Conservation (phyloP, 805 yeast genomes). For the Sporopachydermia quercuum region DNA sequence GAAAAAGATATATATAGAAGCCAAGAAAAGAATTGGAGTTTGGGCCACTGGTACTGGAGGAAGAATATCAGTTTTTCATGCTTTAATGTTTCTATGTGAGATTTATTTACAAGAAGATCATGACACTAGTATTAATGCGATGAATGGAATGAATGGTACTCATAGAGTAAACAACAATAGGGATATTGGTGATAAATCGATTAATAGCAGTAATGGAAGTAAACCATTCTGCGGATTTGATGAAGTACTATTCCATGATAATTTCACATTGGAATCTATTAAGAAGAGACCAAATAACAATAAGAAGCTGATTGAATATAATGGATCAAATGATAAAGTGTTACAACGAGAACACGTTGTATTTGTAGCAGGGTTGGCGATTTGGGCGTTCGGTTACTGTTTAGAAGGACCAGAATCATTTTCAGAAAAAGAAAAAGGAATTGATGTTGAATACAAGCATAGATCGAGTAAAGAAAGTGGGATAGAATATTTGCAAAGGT, state of each 20-base stretch:
- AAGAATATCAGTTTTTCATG: slow-evolving; percentile 40
- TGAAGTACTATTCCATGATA: not conserved
- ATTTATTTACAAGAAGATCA: slow-evolving; percentile 37
- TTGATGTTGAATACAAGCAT: slow-evolving; percentile 7
- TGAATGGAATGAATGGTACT: slow-evolving; percentile 16
- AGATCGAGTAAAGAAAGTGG: slow-evolving; percentile 32
- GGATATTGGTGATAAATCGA: too few relatives aligned
- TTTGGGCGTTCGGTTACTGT: slow-evolving; percentile 19
- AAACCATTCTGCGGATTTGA: too few relatives aligned
- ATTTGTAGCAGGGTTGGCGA: slow-evolving; percentile 14
- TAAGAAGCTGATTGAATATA: not conserved
- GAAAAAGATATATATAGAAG: slow-evolving; percentile 31
- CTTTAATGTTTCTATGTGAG: slow-evolving; percentile 46
- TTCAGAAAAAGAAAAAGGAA: slow-evolving; percentile 8
- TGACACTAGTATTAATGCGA: slow-evolving; percentile 36
- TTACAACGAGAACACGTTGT: slow-evolving; percentile 10
- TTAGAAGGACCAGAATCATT: slow-evolving; percentile 17
- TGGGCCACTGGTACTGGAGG: slow-evolving; percentile 38
- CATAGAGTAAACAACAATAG: too few relatives aligned
- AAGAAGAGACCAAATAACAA: not conserved
- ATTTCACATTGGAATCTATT: not conserved
- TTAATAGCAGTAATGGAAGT: too few relatives aligned
- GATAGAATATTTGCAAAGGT: slow-evolving; percentile 32
- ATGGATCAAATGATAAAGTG: not conserved
- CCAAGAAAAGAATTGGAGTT: slow-evolving; percentile 32